A percentile compares a stretch with the other conserved stretches of the same genome.
phyloP scores from a whole-genome alignment of 2,329 filamentous ascomycete species.

The Cytospora piceicola region DNA sequence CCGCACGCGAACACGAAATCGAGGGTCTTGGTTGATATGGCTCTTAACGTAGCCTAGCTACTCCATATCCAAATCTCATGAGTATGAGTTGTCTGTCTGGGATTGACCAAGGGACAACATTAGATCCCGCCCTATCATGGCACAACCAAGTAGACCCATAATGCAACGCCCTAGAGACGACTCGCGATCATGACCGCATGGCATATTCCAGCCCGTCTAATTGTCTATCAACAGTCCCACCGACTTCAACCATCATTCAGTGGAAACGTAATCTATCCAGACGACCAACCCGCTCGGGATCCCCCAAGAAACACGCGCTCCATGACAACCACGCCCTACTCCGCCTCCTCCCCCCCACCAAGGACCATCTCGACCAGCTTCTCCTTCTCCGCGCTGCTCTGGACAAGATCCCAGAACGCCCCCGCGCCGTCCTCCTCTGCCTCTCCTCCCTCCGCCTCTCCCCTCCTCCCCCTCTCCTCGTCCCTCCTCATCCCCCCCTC shows the following conservation, averaged over 20 bases:
- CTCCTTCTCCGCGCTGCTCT: conserved; percentile 38
- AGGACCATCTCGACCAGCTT: conserved; percentile 39
- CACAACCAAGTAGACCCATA: too few relatives aligned
- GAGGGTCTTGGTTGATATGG: background rate
- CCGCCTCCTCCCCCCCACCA: conserved; percentile 30
- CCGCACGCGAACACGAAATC: background rate
- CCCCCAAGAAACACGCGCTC: background rate
- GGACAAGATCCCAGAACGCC: conserved; percentile 38
- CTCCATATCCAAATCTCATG: background rate
- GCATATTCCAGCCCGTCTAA: background rate
- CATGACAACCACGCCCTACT: background rate
- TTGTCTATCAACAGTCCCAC: background rate
- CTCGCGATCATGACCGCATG: background rate
- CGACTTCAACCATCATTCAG: background rate
- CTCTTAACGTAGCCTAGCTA: background rate
- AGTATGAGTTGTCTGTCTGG: background rate
- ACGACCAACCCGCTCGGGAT: background rate
- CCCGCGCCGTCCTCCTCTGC: conserved; percentile 33
- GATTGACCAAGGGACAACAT: background rate
- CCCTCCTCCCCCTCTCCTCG: conserved; percentile 26
- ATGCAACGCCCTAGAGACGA: background rate
- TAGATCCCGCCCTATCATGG: too few relatives aligned
- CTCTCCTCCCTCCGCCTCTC: conserved; percentile 12
- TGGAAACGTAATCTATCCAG: background rate
- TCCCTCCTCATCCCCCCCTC: conserved; percentile 41